Evolutionary conservation across 805 yeast species (phyloP), one percentile per base, ranked within the genome.

Genomic region (Ogataea parapolymorpha): DNA sequence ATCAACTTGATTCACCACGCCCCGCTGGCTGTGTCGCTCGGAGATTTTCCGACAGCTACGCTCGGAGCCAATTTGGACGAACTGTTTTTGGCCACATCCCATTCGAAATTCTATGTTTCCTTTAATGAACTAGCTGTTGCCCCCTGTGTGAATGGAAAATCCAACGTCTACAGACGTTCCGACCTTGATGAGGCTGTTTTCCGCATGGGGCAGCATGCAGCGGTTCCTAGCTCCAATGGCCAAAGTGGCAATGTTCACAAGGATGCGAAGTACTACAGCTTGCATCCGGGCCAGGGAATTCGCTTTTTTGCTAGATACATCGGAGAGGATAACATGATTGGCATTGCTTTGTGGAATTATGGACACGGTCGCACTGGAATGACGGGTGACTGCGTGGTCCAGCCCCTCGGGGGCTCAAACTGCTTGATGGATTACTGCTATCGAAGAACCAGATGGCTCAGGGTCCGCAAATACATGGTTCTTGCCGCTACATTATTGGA

Each of bases 281-380:
- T 38, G n/a, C 24, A 40, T 3, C 48, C 50, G 1, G 69, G 70
- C 13, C 63, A 65, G 25, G 85, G 91, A 0, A 68, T 89, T 31
- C 71, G 79, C 37, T 77, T 79, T 42, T 88, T 89, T 60, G 79
- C 95, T 6, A 68, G 79, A 42, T 89, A 82, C 58, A 88, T 88
- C 55, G 95, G 95, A 5, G 96, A 88, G 58, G 96, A 88, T 60
- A 88, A 88, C 60, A 85, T 87, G 95, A 88, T 88, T 47, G 95
- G 86, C 5, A 87, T 85, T 35, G 85, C 88, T 1, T 58, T 88
- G 13, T 88, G 95, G 95, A 78, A 79, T 36, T 69, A 71, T 25
- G 80, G 85, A 17, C 41, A 54, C 17, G 83, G 85, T 2, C 67
- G 89, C 49, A 85, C 95, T 0, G 89, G 83, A 0, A 69, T 87